Evolutionary conservation across 495 filamentous ascomycete species (phyloP).

Genomic region (Aspergillus sclerotioniger): DNA sequence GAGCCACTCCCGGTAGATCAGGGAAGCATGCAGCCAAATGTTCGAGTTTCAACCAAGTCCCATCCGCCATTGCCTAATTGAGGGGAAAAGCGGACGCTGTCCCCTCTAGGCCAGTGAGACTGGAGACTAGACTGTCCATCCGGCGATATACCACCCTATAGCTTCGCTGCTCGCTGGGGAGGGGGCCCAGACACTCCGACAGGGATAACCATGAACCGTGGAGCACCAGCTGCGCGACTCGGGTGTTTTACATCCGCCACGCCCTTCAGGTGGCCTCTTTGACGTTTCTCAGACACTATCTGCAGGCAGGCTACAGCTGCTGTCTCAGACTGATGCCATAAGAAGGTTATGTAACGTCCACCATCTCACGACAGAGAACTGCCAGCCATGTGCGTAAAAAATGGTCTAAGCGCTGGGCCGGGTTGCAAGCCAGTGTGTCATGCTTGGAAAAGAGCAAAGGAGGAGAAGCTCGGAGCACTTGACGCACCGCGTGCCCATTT

Average conservation of each 20-base stretch:
- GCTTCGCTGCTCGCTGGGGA: not conserved
- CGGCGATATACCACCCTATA: not conserved
- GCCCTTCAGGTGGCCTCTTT: not conserved
- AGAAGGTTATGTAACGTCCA: not conserved
- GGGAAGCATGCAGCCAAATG: slow-evolving; percentile 18
- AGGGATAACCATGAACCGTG: not conserved
- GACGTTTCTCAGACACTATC: not conserved
- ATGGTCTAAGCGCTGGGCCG: slow-evolving; percentile 13
- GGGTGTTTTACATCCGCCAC: not conserved
- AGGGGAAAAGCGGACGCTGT: not conserved
- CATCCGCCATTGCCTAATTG: not conserved
- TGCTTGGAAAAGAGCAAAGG: not conserved
- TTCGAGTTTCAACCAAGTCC: slow-evolving; percentile 15
- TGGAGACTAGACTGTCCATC: not conserved
- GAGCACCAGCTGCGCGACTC: not conserved
- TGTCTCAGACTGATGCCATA: not conserved
- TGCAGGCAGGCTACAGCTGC: not conserved
- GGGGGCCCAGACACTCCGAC: not conserved
- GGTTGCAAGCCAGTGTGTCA: not conserved
- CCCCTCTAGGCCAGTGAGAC: not conserved
- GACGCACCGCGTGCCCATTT: slow-evolving; percentile 20
- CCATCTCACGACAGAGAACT: slow-evolving; percentile 1
- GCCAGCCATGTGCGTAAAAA: not conserved
- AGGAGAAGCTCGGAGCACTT: slow-evolving; percentile 11
- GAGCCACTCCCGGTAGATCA: slow-evolving; percentile 27